A percentile compares a stretch with the other conserved stretches of the same genome.
Conservation (phyloP, 768 basidiomycete genomes). For the Auricularia heimuer region DNA sequence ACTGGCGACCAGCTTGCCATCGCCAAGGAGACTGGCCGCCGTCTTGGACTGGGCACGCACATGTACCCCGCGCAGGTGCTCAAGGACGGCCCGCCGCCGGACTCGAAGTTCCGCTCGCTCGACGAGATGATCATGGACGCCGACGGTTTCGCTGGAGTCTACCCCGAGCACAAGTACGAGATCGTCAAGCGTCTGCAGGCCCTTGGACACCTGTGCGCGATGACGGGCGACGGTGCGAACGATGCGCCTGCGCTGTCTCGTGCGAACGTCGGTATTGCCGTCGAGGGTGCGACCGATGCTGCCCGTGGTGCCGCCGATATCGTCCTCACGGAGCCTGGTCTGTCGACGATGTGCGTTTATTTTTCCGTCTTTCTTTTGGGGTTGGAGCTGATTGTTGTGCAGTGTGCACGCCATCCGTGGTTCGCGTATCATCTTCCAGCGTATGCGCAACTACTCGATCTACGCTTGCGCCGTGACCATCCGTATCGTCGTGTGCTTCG, state of each 20-base stretch:
- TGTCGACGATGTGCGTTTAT: slow-evolving; percentile 66
- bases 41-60: slow-evolving; percentile 96
- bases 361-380: not conserved
- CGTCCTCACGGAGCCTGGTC: slow-evolving; percentile 94
- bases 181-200: slow-evolving; percentile 98
- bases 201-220: slow-evolving; percentile 91
- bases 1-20: slow-evolving; percentile 99
- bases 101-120: slow-evolving; percentile 69
- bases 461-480: slow-evolving; percentile 93
- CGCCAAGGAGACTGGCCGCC: slow-evolving; percentile 97
- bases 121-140: slow-evolving; percentile 99
- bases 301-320: slow-evolving; percentile 98
- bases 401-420: slow-evolving; percentile 92
- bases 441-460: slow-evolving; percentile 99
- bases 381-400: not conserved
- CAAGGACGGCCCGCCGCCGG: slow-evolving; percentile 89
- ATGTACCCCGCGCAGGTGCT: slow-evolving; percentile 99
- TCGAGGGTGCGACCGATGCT: slow-evolving; percentile 98
- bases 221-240: slow-evolving; percentile 99
- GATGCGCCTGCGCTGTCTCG: slow-evolving; percentile 96
- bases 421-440: slow-evolving; percentile 98
- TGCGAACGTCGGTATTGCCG: slow-evolving; percentile 98
- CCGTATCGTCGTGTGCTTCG: slow-evolving; percentile 97
- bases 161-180: slow-evolving; percentile 99
- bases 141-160: slow-evolving; percentile 97